phyloP scores from a whole-genome alignment of 2,329 filamentous ascomycete species.

The Cordyceps pruinosa region DNA sequence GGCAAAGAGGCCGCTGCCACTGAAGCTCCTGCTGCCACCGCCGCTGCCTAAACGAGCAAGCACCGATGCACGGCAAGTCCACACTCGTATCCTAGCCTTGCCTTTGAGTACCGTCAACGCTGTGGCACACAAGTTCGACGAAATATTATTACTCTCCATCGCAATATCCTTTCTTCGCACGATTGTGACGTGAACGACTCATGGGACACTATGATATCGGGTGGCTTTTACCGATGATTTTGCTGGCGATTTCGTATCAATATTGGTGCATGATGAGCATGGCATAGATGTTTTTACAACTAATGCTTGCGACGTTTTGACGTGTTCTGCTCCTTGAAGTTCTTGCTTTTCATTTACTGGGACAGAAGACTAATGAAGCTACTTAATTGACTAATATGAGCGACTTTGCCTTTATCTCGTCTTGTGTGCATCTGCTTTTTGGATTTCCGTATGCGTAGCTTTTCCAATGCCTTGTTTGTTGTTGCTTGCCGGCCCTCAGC shows the following conservation, averaged over 20 bases:
- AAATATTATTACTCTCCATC: conserved; percentile 27
- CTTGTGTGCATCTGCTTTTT: background rate
- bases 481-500: background rate
- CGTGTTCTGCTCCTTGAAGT: conserved; percentile 1
- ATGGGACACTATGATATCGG: conserved; percentile 7
- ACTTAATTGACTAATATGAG: background rate
- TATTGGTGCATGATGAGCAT: conserved; percentile 9
- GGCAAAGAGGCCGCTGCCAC: conserved; percentile 32
- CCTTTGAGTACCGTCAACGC: conserved; percentile 28
- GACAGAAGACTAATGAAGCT: conserved; percentile 8
- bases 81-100: conserved; percentile 7
- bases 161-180: background rate
- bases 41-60: conserved; percentile 24
- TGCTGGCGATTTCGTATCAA: conserved; percentile 12
- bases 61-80: conserved; percentile 3
- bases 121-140: conserved; percentile 33
- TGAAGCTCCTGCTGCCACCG: conserved; percentile 23
- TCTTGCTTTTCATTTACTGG: conserved; percentile 1
- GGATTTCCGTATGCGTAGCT: background rate
- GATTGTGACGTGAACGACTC: conserved; percentile 3
- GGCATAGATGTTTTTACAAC: conserved; percentile 3
- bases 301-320: conserved; percentile 2
- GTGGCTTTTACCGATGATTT: conserved; percentile 15
- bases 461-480: background rate
- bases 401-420: background rate